Conservation (phyloP, 2,329 filamentous ascomycete genomes). For the Tolypocladium amazonense region DNA sequence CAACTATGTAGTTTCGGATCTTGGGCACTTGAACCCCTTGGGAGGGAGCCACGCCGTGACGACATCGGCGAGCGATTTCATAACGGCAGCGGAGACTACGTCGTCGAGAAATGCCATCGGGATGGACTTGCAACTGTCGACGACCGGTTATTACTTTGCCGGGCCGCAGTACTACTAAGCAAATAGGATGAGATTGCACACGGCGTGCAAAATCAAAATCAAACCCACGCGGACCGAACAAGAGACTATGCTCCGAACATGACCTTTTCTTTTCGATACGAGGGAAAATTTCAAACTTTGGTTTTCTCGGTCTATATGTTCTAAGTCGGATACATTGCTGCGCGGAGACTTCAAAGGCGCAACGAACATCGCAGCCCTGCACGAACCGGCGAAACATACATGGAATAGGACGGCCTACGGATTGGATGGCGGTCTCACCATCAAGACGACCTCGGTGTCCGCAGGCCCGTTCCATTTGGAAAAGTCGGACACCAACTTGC, state of each 20-base stretch:
- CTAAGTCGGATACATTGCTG: not conserved
- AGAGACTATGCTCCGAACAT: not conserved
- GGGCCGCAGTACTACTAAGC: conserved; percentile 7
- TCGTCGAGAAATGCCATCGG: conserved; percentile 7
- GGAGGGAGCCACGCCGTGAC: conserved; percentile 2
- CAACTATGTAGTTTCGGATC: conserved; percentile 7
- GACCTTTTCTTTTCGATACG: not conserved
- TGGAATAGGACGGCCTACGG: not conserved
- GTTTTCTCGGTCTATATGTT: not conserved
- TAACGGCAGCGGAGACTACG: conserved; percentile 3
- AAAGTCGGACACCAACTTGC: conserved; percentile 14
- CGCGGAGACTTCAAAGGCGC: not conserved
- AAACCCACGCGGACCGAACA: not conserved
- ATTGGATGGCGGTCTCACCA: conserved; percentile 10
- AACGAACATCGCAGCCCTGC: not conserved
- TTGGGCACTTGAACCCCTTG: conserved; percentile 7
- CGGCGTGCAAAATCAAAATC: not conserved
- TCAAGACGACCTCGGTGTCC: conserved; percentile 9
- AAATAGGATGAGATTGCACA: not conserved
- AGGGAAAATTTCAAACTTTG: not conserved
- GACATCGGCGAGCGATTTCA: conserved; percentile 4
- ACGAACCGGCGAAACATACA: not conserved
- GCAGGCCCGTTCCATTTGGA: conserved; percentile 17
- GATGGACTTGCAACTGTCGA: conserved; percentile 6
- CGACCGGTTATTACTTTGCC: conserved; percentile 9